A percentile compares a stretch with the other conserved stretches of the same genome.
Conservation (phyloP, 306 rosid genomes). For the Trifolium repens region DNA sequence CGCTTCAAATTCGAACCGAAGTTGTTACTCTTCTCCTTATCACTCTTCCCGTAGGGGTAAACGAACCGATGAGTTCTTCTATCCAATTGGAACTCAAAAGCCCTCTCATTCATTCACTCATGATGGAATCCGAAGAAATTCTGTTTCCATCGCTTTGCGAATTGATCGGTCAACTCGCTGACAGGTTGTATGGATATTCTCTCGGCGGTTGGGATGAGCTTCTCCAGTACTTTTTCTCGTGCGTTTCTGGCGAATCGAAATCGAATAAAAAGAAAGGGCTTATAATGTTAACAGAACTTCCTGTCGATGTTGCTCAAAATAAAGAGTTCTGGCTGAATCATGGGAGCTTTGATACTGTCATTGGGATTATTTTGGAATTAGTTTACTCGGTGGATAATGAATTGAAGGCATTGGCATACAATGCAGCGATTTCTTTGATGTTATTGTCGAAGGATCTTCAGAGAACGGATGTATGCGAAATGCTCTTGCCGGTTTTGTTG, state of each 20-base stretch:
- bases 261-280: slow-evolving; percentile 16
- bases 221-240: neutral
- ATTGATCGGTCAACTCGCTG: neutral
- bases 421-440: neutral
- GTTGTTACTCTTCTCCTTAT: neutral
- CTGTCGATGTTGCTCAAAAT: neutral
- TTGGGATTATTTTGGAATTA: neutral
- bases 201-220: slow-evolving; percentile 26
- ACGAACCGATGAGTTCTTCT: neutral
- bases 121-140: neutral
- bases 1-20: neutral
- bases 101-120: slow-evolving; percentile 2
- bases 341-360: neutral
- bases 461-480: neutral
- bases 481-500: neutral
- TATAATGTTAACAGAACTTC: neutral
- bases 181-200: neutral
- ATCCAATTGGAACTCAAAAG: neutral
- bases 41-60: neutral
- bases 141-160: neutral
- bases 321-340: neutral
- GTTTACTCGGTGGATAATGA: neutral
- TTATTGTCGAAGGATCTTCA: neutral
- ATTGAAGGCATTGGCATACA: slow-evolving; percentile 3
- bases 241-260: neutral